Evolutionary conservation across 305 asterid species (phyloP).

Genomic region (Striga hermonthica): DNA sequence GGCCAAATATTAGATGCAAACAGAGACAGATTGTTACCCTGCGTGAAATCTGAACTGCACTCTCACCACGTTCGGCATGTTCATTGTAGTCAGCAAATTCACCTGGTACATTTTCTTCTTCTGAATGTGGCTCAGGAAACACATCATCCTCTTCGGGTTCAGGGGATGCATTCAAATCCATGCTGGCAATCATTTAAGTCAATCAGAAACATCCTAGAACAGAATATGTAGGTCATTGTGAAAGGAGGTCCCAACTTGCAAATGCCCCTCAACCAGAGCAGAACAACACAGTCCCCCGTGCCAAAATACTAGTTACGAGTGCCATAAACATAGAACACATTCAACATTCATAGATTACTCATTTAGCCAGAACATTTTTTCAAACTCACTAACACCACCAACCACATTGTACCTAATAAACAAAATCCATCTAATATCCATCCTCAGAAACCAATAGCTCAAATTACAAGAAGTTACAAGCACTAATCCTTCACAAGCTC

Average conservation of each 20-base stretch:
- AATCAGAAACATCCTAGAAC: constrained; percentile 47
- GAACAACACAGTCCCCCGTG: background rate
- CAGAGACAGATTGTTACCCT: constrained; percentile 55
- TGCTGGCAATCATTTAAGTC: constrained; percentile 60
- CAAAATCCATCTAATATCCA: constrained; percentile 6
- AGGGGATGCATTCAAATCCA: constrained; percentile 97
- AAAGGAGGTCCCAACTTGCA: constrained; percentile 12
- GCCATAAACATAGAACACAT: constrained; percentile 5
- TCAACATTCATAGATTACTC: constrained; percentile 9
- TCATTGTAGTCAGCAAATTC: constrained; percentile 49
- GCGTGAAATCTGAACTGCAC: constrained; percentile 57
- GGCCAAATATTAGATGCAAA: background rate
- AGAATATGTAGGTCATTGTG: constrained; percentile 1
- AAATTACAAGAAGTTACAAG: background rate
- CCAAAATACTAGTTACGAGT: constrained; percentile 5
- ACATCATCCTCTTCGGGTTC: constrained; percentile 90
- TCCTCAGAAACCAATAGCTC: background rate
- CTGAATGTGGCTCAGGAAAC: constrained; percentile 52
- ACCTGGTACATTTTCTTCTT: constrained; percentile 53
- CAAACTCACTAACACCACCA: constrained; percentile 11
- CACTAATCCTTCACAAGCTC: background rate
- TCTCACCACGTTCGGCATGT: constrained; percentile 52
- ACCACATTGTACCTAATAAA: constrained; percentile 6
- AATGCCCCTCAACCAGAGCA: background rate
- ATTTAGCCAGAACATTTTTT: background rate